Percentiles rank a stretch among this genome's conserved stretches.
Evolutionary conservation across 2,329 filamentous ascomycete species (phyloP).

Genomic region (Ceratocystis destructans): DNA sequence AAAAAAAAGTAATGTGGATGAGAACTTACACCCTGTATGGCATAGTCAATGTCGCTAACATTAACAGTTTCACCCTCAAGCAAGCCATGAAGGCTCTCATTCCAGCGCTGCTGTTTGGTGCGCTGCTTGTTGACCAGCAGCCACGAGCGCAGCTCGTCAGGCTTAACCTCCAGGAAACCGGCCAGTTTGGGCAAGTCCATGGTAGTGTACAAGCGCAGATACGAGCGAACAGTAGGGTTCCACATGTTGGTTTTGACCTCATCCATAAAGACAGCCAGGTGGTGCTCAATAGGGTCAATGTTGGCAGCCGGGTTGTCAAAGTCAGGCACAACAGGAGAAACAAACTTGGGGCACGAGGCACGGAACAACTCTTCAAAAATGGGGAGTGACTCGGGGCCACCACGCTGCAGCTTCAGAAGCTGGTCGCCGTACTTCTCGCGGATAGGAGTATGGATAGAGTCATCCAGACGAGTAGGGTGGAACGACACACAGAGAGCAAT

Average conservation of each 20-base stretch:
- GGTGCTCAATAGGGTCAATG: constrained; percentile 93
- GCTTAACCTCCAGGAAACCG: constrained; percentile 89
- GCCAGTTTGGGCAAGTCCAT: constrained; percentile 98
- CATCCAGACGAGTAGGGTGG: constrained; percentile 90
- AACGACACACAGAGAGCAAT: constrained; percentile 98
- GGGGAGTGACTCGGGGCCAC: constrained; percentile 85
- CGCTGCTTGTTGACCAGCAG: constrained; percentile 97
- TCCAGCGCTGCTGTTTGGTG: constrained; percentile 90
- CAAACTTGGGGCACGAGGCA: constrained; percentile 97
- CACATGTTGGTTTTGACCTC: constrained; percentile 99
- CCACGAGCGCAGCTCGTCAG: constrained; percentile 90
- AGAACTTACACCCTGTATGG: constrained; percentile 71
- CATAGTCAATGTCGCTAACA: constrained; percentile 92
- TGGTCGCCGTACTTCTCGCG: constrained; percentile 99
- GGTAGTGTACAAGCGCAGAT: constrained; percentile 96
- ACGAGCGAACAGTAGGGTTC: constrained; percentile 94
- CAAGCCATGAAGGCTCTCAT: constrained; percentile 63
- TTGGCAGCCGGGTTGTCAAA: constrained; percentile 96
- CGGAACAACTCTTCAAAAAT: constrained; percentile 98
- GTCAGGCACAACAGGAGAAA: constrained; percentile 89
- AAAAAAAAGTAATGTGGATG: background rate
- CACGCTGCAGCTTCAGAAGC: constrained; percentile 89
- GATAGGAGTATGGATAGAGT: constrained; percentile 96
- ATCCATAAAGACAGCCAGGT: constrained; percentile 96
- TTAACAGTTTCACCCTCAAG: constrained; percentile 87